Percentiles rank a stretch among this genome's conserved stretches.
These are phyloP conservation scores for Fusarium tuaranense DNA, from an alignment of 2,329 filamentous ascomycete genomes.

Conservation along the genomic window DNA sequence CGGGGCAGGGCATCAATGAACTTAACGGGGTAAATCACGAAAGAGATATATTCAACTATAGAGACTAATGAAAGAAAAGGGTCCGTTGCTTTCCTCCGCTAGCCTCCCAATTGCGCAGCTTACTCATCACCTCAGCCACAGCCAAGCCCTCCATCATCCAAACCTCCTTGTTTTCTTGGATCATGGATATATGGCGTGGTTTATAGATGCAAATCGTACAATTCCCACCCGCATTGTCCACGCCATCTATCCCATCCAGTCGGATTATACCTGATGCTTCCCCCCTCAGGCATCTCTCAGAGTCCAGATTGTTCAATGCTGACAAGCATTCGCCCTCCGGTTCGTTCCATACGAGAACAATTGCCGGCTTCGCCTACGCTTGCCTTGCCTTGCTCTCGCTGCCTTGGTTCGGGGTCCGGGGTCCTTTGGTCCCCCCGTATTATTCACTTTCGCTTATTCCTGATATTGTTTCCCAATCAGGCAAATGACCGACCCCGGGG, in stretches of 20 bases:
- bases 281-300: slow-evolving; percentile 12
- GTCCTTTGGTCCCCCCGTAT: slow-evolving; percentile 16
- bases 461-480: slow-evolving; percentile 13
- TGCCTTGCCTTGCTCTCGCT: background rate
- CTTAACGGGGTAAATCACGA: slow-evolving; percentile 3
- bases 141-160: background rate
- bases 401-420: slow-evolving; percentile 26
- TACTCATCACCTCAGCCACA: background rate
- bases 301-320: background rate
- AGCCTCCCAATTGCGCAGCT: background rate
- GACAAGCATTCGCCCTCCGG: slow-evolving; percentile 10
- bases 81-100: background rate
- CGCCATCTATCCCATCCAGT: slow-evolving; percentile 23
- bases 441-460: slow-evolving; percentile 9
- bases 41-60: slow-evolving; percentile 15
- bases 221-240: slow-evolving; percentile 25
- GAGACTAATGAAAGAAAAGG: background rate
- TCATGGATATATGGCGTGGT: slow-evolving; percentile 38
- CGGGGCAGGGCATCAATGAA: slow-evolving; percentile 24
- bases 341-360: slow-evolving; percentile 16
- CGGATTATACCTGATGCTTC: slow-evolving; percentile 11
- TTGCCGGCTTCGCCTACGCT: slow-evolving; percentile 8
- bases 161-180: slow-evolving; percentile 15
- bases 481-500: slow-evolving; percentile 15
- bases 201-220: slow-evolving; percentile 35